A percentile compares a stretch with the other conserved stretches of the same genome.
phyloP scores from a whole-genome alignment of 305 asterid species.

The Fraxinus sp. region DNA sequence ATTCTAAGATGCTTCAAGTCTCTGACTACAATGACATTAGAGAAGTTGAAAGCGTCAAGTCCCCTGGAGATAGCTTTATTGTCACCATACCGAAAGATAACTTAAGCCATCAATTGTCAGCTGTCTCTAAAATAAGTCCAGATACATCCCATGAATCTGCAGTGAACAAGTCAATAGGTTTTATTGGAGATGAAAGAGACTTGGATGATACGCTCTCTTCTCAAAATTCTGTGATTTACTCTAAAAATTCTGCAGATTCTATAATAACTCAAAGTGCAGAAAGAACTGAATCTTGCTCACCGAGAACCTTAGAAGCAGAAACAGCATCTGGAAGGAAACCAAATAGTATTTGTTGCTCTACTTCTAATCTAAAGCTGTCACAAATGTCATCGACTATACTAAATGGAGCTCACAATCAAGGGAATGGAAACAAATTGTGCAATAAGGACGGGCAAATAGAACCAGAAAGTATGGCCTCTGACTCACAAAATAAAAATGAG shows the following conservation, averaged over 20 bases:
- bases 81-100: slow-evolving; percentile 32
- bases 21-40: slow-evolving; percentile 32
- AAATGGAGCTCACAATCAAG: slow-evolving; percentile 4
- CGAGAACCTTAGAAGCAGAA: slow-evolving; percentile 51
- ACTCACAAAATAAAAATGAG: background rate
- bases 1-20: slow-evolving; percentile 35
- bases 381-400: background rate
- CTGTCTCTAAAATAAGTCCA: slow-evolving; percentile 39
- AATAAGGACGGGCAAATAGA: background rate
- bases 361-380: background rate
- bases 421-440: background rate
- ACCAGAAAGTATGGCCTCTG: background rate
- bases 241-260: slow-evolving; percentile 59
- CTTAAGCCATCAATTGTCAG: slow-evolving; percentile 35
- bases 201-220: slow-evolving; percentile 64
- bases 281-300: slow-evolving; percentile 49
- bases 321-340: slow-evolving; percentile 11
- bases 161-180: slow-evolving; percentile 37
- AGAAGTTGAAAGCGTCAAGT: slow-evolving; percentile 38
- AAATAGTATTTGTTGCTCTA: background rate
- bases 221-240: slow-evolving; percentile 60
- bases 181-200: slow-evolving; percentile 49
- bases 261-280: slow-evolving; percentile 47
- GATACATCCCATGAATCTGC: slow-evolving; percentile 43
- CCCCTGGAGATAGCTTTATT: slow-evolving; percentile 32